Evolutionary conservation across 148 eudicot species (phyloP).

Genomic region (Fagopyrum tataricum): DNA sequence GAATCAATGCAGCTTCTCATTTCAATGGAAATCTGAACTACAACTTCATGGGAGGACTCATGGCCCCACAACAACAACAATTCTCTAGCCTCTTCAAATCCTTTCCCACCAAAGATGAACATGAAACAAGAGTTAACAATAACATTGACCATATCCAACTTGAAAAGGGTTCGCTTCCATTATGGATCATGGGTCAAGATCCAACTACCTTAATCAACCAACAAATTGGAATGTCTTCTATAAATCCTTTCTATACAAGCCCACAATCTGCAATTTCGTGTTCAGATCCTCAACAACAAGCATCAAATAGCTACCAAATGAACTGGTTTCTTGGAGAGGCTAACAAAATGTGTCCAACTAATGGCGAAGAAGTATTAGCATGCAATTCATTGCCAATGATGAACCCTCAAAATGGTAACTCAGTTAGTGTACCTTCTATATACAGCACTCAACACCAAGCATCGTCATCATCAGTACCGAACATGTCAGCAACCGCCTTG

Average conservation of each 20-base stretch:
- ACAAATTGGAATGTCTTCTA: not conserved
- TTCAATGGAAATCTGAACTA: conserved; percentile 41
- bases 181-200: conserved; percentile 11
- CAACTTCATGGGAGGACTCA: conserved; percentile 37
- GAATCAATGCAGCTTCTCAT: conserved; percentile 61
- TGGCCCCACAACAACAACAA: conserved; percentile 40
- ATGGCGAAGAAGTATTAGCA: conserved; percentile 6
- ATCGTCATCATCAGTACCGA: conserved; percentile 12
- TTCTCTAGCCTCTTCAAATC: conserved; percentile 58
- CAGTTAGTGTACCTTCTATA: conserved; percentile 44
- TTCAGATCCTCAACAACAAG: conserved; percentile 9
- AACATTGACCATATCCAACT: conserved; percentile 21
- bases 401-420: conserved; percentile 11
- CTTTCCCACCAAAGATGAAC: conserved; percentile 23
- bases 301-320: conserved; percentile 9
- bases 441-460: conserved; percentile 48
- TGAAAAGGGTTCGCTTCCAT: not conserved
- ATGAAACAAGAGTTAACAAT: conserved; percentile 2
- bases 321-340: conserved; percentile 9
- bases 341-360: conserved; percentile 18
- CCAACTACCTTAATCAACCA: not conserved
- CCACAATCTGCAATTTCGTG: conserved; percentile 10
- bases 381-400: not conserved
- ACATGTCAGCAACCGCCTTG: conserved; percentile 62
- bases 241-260: conserved; percentile 5